Base-by-base conservation (phyloP, 2,329 filamentous ascomycete species). In the Verticillium dahliae region DNA sequence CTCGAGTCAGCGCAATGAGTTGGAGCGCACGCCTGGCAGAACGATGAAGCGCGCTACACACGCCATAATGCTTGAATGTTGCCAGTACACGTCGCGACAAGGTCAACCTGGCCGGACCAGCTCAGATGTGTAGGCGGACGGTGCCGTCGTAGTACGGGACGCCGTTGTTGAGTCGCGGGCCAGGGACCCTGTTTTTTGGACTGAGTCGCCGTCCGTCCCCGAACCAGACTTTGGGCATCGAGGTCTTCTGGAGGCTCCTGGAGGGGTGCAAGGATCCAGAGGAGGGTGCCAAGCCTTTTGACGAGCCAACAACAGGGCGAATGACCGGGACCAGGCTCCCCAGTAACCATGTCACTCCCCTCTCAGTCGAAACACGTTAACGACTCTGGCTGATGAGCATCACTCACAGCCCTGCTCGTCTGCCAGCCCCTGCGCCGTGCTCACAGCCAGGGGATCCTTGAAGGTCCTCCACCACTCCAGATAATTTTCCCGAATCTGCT, bases 401-500 rank as follows among this genome's bases (percentile, higher is more conserved):
- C 45, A 72, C 71, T 69, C 70, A 72, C 68, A 74, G 72, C 71
- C 71, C 73, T 73, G 70, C 70, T 74, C 70, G 66, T 71, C 64
- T 72, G 69, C 62, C 70, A 71, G 71, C 71, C 71, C 67, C 68
- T 62, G 63, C 61, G 65, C 69, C 76, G 75, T 73, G 71, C 71
- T 69, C 70, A 69, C 64, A 66, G 66, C 69, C 45, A 52, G 70
- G 72, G 74, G 57, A 58, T 58, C 57, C 37, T 34, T 34, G n/a
- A 34, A 41, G 55, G 59, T 56, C 62, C 62, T 64, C 63, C 63
- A 60, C 61, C 59, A 61, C 62, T 75, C 75, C 70, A 78, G 72
- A 77, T 76, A 75, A 78, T 80, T 79, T 77, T 79, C 76, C 78
- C 78, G 76, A 79, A 60, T 33, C 45, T 58, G 39, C 58, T 60